These are phyloP conservation scores for Amesomyces nigricolor DNA, from an alignment of 2,329 filamentous ascomycete species.

Conservation along the genomic window DNA sequence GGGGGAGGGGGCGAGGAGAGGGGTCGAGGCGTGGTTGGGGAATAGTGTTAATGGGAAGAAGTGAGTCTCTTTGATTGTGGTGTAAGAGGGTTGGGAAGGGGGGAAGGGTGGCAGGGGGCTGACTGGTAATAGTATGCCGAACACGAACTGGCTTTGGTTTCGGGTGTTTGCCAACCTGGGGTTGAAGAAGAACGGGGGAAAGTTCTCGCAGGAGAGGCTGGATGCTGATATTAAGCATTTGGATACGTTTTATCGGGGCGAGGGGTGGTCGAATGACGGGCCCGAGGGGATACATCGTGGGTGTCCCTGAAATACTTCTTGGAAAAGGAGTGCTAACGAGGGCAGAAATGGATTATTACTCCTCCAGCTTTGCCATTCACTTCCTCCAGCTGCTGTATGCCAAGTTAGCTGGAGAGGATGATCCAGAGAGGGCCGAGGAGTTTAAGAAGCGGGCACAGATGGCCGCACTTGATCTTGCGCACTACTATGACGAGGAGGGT, in stretches of 20 bases:
- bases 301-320: slow-evolving; percentile 21
- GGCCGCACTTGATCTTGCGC: slow-evolving; percentile 64
- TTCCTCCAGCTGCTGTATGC: slow-evolving; percentile 73
- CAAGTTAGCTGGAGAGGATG: slow-evolving; percentile 61
- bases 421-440: slow-evolving; percentile 59
- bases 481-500: slow-evolving; percentile 68
- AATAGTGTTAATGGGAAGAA: slow-evolving; percentile 74
- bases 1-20: slow-evolving; percentile 54
- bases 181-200: slow-evolving; percentile 66
- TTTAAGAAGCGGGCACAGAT: slow-evolving; percentile 63
- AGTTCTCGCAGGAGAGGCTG: slow-evolving; percentile 62
- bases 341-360: slow-evolving; percentile 76
- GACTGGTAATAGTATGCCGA: slow-evolving; percentile 54
- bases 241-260: slow-evolving; percentile 75
- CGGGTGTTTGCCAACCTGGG: slow-evolving; percentile 78
- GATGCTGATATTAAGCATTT: slow-evolving; percentile 72
- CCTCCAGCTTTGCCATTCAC: slow-evolving; percentile 75
- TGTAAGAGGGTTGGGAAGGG: neutral
- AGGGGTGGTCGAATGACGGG: slow-evolving; percentile 77
- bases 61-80: slow-evolving; percentile 31
- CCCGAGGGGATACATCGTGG: slow-evolving; percentile 66
- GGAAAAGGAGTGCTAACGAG: slow-evolving; percentile 6
- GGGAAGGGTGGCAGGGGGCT: neutral
- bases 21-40: slow-evolving; percentile 67
- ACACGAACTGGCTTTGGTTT: slow-evolving; percentile 72